Evolutionary conservation across 768 basidiomycete species (phyloP).

Genomic region (Clitopilus passeckerianus): DNA sequence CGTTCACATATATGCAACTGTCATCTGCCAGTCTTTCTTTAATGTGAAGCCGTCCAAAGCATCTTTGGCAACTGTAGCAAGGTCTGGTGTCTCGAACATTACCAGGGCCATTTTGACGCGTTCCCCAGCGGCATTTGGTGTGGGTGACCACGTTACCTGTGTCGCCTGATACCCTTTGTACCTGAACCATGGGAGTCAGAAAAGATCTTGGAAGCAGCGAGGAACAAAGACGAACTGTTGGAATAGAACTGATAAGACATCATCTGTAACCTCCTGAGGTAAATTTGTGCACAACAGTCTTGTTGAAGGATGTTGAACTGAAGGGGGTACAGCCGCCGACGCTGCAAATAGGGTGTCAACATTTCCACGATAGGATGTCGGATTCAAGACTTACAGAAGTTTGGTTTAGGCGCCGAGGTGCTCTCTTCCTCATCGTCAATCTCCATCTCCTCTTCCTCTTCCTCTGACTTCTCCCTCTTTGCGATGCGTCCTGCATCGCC

Average conservation of each 20-base stretch:
- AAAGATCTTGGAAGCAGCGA: not conserved
- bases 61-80: slow-evolving; percentile 74
- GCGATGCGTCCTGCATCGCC: slow-evolving; percentile 46
- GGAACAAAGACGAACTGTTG: slow-evolving; percentile 66
- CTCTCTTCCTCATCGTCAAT: slow-evolving; percentile 85
- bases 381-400: slow-evolving; percentile 35
- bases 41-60: slow-evolving; percentile 82
- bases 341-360: slow-evolving; percentile 19
- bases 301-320: slow-evolving; percentile 50
- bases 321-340: slow-evolving; percentile 35
- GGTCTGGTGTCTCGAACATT: slow-evolving; percentile 68
- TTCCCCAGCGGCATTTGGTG: slow-evolving; percentile 57
- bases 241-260: slow-evolving; percentile 82
- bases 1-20: slow-evolving; percentile 59
- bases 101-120: slow-evolving; percentile 80
- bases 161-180: slow-evolving; percentile 80
- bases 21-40: slow-evolving; percentile 84
- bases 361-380: not conserved
- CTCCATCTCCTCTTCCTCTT: slow-evolving; percentile 90
- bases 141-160: slow-evolving; percentile 64
- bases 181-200: slow-evolving; percentile 31
- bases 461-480: slow-evolving; percentile 59
- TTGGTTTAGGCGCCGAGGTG: slow-evolving; percentile 20
- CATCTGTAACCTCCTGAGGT: slow-evolving; percentile 86
- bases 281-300: slow-evolving; percentile 79